These are phyloP conservation scores for Clarireedia paspali DNA, from an alignment of 2,329 filamentous ascomycete species.

Conservation along the genomic window DNA sequence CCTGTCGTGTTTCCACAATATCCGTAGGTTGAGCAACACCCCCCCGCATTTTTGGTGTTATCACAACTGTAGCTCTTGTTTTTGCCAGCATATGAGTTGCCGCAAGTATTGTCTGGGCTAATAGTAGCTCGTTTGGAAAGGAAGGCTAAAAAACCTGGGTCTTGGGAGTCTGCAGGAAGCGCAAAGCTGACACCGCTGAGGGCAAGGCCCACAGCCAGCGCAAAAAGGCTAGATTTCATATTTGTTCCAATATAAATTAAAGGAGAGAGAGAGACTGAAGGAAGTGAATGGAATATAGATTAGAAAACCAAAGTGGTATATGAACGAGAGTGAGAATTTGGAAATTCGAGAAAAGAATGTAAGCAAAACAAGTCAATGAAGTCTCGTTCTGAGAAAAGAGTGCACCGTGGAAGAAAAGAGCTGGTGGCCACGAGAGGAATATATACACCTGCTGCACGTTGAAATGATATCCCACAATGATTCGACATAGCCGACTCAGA, in stretches of 20 bases:
- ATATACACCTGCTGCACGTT: neutral
- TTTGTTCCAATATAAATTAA: conserved; percentile 1
- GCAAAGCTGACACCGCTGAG: conserved; percentile 7
- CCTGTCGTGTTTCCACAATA: conserved; percentile 14
- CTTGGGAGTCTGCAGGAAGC: conserved; percentile 5
- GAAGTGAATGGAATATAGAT: neutral
- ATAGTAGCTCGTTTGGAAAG: conserved; percentile 5
- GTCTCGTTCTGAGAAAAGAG: neutral
- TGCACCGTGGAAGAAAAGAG: neutral
- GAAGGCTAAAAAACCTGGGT: conserved; percentile 6
- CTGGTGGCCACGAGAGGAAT: neutral
- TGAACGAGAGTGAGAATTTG: neutral
- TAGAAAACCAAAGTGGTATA: neutral
- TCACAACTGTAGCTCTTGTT: conserved; percentile 23
- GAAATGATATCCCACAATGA: neutral
- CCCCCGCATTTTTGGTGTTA: conserved; percentile 15
- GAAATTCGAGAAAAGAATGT: neutral
- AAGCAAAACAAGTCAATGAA: neutral
- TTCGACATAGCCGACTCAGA: neutral
- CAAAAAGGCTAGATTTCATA: conserved; percentile 7
- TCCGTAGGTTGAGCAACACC: conserved; percentile 27
- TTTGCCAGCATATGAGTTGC: conserved; percentile 1
- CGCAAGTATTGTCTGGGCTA: conserved; percentile 20
- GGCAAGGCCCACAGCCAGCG: conserved; percentile 2
- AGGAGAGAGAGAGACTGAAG: neutral